Evolutionary conservation across 805 yeast genomes (phyloP), one percentile per base, ranked within the genome.

Genomic region (Suhomyces xylopsoci): DNA sequence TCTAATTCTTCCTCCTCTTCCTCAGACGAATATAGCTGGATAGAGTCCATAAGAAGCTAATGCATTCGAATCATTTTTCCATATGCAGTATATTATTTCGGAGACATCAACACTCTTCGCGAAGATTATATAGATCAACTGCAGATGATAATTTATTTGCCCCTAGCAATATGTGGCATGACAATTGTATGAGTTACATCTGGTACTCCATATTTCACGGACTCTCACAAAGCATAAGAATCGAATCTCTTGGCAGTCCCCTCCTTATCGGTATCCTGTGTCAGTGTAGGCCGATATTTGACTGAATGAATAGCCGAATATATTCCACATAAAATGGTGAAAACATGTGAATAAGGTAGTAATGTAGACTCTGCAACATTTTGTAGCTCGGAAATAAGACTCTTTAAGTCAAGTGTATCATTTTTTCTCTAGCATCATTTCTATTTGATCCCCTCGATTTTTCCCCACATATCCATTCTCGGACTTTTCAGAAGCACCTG

Each of bases 1-100:
- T 48, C 44, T n/a, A 42, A 44, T 26, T 56, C 57, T 51, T 42
- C 45, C 20, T 10, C 45, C 24, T 38, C 42, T 38, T 38, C 42
- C 24, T 9, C 42, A 8, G 42, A 17, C 42, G 24, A 19, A 19
- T 38, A 38, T 17, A 17, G 20, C 17, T 17, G 24, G n/a, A 38
- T 19, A 5, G 42, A 38, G 8, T 38, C 42, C 42, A 38, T 38
- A 10, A n/a, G 17, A 32, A 32, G 36, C 8, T n/a, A 32, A 7
- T n/a, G 17, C 36, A 32, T 32, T 32, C 17, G 17, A 32, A 32
- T 7, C 36, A 7, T n/a, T n/a, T 38, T 38, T 38, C 24, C 17
- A 19, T 38, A 38, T 38, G 42, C 42, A 38, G 42, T 38, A 38
- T 38, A 38, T 9, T n/a, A 15, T 8, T 15, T 38, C 12, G 36